Evolutionary conservation across 768 basidiomycete genomes (phyloP).

Genomic region (Macrolepiota fuliginosa): DNA sequence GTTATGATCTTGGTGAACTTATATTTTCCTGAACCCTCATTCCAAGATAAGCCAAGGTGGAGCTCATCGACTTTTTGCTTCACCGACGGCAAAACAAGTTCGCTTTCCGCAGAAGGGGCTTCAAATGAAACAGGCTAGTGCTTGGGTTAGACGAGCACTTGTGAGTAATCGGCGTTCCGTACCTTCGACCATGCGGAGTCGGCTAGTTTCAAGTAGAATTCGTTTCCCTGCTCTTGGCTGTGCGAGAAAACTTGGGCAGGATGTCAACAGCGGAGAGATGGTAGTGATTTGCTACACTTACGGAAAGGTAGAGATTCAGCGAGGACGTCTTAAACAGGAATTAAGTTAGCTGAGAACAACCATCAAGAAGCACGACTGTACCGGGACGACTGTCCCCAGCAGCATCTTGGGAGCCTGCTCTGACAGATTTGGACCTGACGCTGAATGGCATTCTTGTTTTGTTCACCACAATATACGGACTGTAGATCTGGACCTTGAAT

Average conservation of each 20-base stretch:
- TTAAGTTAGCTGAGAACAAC: neutral
- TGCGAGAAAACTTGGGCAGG: constrained; percentile 76
- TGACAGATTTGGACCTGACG: constrained; percentile 64
- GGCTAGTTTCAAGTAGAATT: constrained; percentile 77
- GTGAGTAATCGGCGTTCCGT: constrained; percentile 9
- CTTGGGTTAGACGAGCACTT: constrained; percentile 1
- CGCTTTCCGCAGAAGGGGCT: constrained; percentile 87
- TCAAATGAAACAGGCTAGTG: constrained; percentile 81
- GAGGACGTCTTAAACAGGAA: constrained; percentile 25
- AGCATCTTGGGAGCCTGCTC: constrained; percentile 68
- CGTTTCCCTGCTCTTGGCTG: constrained; percentile 73
- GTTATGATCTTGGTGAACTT: constrained; percentile 94
- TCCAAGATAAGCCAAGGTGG: constrained; percentile 88
- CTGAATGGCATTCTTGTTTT: constrained; percentile 87
- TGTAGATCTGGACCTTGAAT: constrained; percentile 93
- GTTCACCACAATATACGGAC: constrained; percentile 87
- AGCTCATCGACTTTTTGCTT: constrained; percentile 63
- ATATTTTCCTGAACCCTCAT: constrained; percentile 95
- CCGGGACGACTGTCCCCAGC: constrained; percentile 78
- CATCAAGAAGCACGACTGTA: constrained; percentile 27
- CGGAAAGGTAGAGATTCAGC: constrained; percentile 72
- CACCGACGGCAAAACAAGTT: constrained; percentile 66
- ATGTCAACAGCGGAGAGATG: neutral
- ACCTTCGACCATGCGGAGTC: constrained; percentile 92
- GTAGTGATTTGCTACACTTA: constrained; percentile 36